phyloP scores from a whole-genome alignment of 2,329 filamentous ascomycete genomes.

The Fusarium verrucosum region DNA sequence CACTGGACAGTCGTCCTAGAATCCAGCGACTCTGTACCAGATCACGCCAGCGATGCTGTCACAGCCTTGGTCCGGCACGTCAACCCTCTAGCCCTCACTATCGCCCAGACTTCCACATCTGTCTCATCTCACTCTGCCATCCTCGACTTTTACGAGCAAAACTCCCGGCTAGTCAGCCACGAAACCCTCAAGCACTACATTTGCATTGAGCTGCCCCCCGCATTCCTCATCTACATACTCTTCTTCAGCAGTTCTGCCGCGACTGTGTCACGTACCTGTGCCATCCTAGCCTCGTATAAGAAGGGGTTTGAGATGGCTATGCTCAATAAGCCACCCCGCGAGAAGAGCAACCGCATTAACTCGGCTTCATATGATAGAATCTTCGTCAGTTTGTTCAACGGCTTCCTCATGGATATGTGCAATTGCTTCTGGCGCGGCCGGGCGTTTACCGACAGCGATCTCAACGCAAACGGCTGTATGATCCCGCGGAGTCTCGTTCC shows the following conservation, averaged over 20 bases:
- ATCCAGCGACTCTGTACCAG: conserved; percentile 50
- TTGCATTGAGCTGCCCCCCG: conserved; percentile 73
- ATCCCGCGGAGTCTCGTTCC: conserved; percentile 57
- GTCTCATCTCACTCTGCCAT: conserved; percentile 63
- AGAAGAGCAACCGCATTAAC: conserved; percentile 45
- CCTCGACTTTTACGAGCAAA: conserved; percentile 75
- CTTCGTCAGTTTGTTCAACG: conserved; percentile 78
- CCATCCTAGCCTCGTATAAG: conserved; percentile 77
- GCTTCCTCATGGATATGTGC: conserved; percentile 86
- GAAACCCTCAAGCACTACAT: conserved; percentile 61
- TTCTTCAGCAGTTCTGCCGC: conserved; percentile 72
- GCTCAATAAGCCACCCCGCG: conserved; percentile 50
- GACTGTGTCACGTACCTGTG: conserved; percentile 73
- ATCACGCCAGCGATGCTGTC: conserved; percentile 52
- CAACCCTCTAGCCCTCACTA: conserved; percentile 65
- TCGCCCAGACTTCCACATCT: conserved; percentile 63
- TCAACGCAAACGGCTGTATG: conserved; percentile 67
- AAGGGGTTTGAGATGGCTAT: conserved; percentile 74
- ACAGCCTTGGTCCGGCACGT: conserved; percentile 58
- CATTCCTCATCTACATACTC: conserved; percentile 74
- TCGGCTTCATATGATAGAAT: conserved; percentile 62
- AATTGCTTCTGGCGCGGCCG: conserved; percentile 83
- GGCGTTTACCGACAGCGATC: conserved; percentile 72
- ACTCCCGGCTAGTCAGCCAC: conserved; percentile 65
- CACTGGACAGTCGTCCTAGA: conserved; percentile 64